Evolutionary conservation across 106 monocot genomes (phyloP), one percentile per base, ranked within the genome.

Genomic region (Phalaenopsis aphrodite): DNA sequence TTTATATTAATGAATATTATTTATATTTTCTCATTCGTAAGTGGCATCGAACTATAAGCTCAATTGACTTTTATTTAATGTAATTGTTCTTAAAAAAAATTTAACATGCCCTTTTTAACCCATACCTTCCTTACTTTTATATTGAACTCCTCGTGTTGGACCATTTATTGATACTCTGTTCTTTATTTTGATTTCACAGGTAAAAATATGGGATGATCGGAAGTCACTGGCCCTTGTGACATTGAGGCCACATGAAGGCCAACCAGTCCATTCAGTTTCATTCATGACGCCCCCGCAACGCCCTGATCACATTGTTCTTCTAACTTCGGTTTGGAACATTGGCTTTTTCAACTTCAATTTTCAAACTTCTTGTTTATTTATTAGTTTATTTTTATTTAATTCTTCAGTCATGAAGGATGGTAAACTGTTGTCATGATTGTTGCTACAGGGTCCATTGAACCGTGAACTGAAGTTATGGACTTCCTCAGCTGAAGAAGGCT

Each of bases 201-300:
- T 99, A 57, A 99, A 95, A 84, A 93, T 99, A 66, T 99, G 99
- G 99, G 95, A 99, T 46, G 99, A 95, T 79, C 92, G 91, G 42
- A 93, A 83, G 49, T 43, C 84, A 74, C 78, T 81, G 8, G 90
- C 95, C 6, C 88, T 99, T 48, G 83, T 77, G 41, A 86, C 83
- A 12, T 57, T 99, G 69, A 91, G 81, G 77, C 95, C 99, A 56
- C 99, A 99, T 90, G 95, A 93, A 81, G 90, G 95, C 43, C 91
- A 95, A 52, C 85, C 99, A 55, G 93, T 99, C 75, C 88, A 91
- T 77, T 95, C 87, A 8, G 95, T 95, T 75, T 84, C 91, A 42
- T 99, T 99, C 81, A 85, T 99, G 84, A 91, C 90, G 14, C 83
- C 95, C 43, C 91, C 95, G 79, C 83, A 93, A 55, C 79, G 84